Conservation (phyloP, 768 basidiomycete species). For the Calocybe cyanea region DNA sequence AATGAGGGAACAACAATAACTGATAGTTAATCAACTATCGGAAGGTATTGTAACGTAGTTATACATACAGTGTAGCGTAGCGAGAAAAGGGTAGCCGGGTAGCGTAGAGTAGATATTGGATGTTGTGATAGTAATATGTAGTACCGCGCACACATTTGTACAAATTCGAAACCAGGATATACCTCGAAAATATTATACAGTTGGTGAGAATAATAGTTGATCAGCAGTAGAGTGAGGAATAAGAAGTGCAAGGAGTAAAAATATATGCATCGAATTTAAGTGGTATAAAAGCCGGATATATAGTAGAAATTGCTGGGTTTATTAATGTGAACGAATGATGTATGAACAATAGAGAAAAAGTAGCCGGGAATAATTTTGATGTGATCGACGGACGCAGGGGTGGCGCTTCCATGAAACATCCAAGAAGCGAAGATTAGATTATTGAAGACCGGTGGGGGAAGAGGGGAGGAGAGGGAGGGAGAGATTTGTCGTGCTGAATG, state of each 20-base stretch:
- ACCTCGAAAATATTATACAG: slow-evolving; percentile 10
- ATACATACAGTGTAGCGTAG: no score
- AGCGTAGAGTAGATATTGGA: slow-evolving; percentile 7
- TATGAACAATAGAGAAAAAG: slow-evolving; percentile 6
- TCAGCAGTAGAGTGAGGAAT: background rate
- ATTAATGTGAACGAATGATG: slow-evolving; percentile 8
- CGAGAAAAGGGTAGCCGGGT: slow-evolving; percentile 2
- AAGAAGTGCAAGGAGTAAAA: background rate
- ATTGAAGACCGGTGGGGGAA: background rate
- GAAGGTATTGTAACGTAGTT: no score
- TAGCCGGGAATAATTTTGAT: background rate
- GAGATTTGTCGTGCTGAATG: background rate
- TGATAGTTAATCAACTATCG: no score
- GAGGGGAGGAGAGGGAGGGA: background rate
- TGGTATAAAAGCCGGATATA: slow-evolving; percentile 12
- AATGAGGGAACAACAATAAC: no score
- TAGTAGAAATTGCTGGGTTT: no score
- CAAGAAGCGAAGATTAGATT: slow-evolving; percentile 8
- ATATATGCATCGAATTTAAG: slow-evolving; percentile 17
- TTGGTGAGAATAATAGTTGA: slow-evolving; percentile 5
- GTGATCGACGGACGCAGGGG: slow-evolving; percentile 1
- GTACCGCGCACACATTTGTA: background rate
- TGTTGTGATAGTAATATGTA: slow-evolving; percentile 7
- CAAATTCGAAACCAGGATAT: slow-evolving; percentile 6
- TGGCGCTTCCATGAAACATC: background rate